Conservation (phyloP, 2,329 filamentous ascomycete genomes). For the Rhynchosporium secalis region DNA sequence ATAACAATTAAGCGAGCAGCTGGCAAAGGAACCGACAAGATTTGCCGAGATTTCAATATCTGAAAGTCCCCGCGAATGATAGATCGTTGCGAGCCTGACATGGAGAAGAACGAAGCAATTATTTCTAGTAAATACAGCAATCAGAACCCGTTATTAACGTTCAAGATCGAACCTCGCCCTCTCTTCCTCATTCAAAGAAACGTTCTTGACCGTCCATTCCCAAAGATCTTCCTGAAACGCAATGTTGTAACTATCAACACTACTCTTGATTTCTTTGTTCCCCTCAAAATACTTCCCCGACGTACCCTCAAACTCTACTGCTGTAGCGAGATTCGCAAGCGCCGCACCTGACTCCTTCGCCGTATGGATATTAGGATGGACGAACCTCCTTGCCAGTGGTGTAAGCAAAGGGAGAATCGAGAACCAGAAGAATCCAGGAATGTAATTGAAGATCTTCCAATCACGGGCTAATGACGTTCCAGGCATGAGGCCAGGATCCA, state of each 20-base stretch:
- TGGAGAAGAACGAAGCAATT: background rate
- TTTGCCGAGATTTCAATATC: too few relatives aligned
- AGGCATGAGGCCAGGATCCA: slow-evolving; percentile 52
- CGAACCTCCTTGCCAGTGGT: slow-evolving; percentile 41
- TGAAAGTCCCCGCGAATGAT: too few relatives aligned
- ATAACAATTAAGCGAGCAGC: too few relatives aligned
- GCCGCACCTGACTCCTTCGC: slow-evolving; percentile 44
- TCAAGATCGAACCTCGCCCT: slow-evolving; percentile 12
- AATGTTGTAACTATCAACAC: slow-evolving; percentile 46
- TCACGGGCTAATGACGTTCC: slow-evolving; percentile 44
- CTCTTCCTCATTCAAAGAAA: slow-evolving; percentile 27
- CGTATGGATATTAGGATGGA: slow-evolving; percentile 43
- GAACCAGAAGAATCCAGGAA: slow-evolving; percentile 41
- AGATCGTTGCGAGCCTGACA: too few relatives aligned
- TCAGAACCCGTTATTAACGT: background rate
- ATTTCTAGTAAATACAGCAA: background rate
- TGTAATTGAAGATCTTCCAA: slow-evolving; percentile 36
- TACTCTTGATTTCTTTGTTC: slow-evolving; percentile 43
- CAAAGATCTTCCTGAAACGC: slow-evolving; percentile 51
- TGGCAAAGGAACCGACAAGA: too few relatives aligned
- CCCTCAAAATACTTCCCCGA: slow-evolving; percentile 49
- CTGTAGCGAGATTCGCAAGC: slow-evolving; percentile 45
- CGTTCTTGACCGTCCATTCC: slow-evolving; percentile 47
- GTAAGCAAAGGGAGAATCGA: slow-evolving; percentile 42
- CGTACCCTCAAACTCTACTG: slow-evolving; percentile 38